Percentiles rank a stretch among this genome's conserved stretches.
phyloP scores from a whole-genome alignment of 2,329 filamentous ascomycete species.

The Aureobasidium sp. region DNA sequence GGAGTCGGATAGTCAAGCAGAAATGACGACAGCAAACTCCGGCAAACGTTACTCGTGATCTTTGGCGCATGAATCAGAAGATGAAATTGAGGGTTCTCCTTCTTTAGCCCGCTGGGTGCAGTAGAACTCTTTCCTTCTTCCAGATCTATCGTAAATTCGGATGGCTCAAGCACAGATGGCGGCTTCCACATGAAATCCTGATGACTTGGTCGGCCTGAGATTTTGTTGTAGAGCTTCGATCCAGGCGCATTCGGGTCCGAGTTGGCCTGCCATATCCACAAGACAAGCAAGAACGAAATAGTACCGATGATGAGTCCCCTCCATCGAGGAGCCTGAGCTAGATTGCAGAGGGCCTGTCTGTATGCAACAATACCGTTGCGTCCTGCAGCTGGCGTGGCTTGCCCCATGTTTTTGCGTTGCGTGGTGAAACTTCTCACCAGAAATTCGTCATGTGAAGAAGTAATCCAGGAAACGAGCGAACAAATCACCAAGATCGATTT shows the following conservation, averaged over 20 bases:
- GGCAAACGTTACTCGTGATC: conserved; percentile 10
- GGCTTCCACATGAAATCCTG: conserved; percentile 10
- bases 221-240: conserved; percentile 9
- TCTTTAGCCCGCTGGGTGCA: conserved; percentile 2
- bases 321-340: conserved; percentile 13
- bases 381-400: conserved; percentile 6
- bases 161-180: neutral
- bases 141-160: neutral
- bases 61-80: conserved; percentile 14
- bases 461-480: neutral
- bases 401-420: conserved; percentile 6
- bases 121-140: conserved; percentile 1
- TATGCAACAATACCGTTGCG: neutral
- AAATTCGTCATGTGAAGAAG: neutral
- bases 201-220: conserved; percentile 1
- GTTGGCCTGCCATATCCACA: conserved; percentile 14
- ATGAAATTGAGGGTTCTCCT: conserved; percentile 13
- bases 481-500: neutral
- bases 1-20: conserved; percentile 11
- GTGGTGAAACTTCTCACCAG: neutral
- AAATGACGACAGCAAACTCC: conserved; percentile 6
- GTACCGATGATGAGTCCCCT: conserved; percentile 9
- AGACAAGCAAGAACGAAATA: neutral
- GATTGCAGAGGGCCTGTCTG: conserved; percentile 5
- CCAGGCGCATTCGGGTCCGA: conserved; percentile 2